A percentile compares a stretch with the other conserved stretches of the same genome.
Conservation (phyloP, 768 basidiomycete genomes). For the Calocybe gangraenosa region DNA sequence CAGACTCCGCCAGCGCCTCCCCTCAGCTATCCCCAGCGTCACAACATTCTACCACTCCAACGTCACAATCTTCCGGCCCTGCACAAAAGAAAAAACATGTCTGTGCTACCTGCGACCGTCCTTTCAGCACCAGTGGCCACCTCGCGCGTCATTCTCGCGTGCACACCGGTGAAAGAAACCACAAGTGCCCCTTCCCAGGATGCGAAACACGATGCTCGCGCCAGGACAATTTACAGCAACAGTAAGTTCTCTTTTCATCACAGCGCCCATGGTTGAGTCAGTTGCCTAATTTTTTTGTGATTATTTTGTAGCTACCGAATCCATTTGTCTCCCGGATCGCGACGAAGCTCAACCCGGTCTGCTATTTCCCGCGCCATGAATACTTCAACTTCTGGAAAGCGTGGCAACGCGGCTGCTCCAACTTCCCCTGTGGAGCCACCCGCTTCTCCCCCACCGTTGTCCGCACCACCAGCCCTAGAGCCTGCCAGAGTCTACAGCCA, state of each 20-base stretch:
- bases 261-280: not conserved
- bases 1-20: slow-evolving; percentile 21
- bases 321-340: slow-evolving; percentile 76
- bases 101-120: slow-evolving; percentile 69
- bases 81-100: slow-evolving; percentile 50
- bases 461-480: slow-evolving; percentile 42
- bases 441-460: slow-evolving; percentile 26
- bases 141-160: slow-evolving; percentile 84
- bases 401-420: slow-evolving; percentile 23
- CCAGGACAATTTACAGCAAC: slow-evolving; percentile 80
- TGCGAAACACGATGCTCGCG: slow-evolving; percentile 89
- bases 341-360: slow-evolving; percentile 62
- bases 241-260: slow-evolving; percentile 32
- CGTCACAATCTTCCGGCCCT: slow-evolving; percentile 13
- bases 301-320: slow-evolving; percentile 60
- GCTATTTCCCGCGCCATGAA: slow-evolving; percentile 43
- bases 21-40: slow-evolving; percentile 25
- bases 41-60: slow-evolving; percentile 17
- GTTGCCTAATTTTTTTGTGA: not conserved
- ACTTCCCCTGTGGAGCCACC: slow-evolving; percentile 22
- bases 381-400: slow-evolving; percentile 23
- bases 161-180: slow-evolving; percentile 90
- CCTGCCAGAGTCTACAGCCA: slow-evolving; percentile 33
- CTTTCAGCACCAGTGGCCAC: slow-evolving; percentile 88
- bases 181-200: slow-evolving; percentile 93